phyloP scores from a whole-genome alignment of 805 yeast genomes.

The Yarrowia sp. region DNA sequence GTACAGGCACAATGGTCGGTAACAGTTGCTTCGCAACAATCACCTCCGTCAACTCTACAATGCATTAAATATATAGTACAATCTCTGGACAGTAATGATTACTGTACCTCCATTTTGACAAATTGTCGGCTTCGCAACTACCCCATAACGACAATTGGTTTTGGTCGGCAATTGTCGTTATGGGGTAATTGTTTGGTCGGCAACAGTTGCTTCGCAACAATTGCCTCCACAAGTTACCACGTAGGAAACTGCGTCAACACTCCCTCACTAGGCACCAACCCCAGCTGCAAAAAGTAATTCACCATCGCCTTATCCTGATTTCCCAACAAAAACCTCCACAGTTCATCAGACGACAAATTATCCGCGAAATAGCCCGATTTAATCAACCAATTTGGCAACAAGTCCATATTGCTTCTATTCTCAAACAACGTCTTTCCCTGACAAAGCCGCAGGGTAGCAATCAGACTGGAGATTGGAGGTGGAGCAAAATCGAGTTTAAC shows the following conservation, averaged over 20 bases:
- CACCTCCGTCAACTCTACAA: too few relatives aligned
- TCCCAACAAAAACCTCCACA: neutral
- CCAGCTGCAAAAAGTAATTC: neutral
- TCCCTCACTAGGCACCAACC: neutral
- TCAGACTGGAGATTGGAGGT: neutral
- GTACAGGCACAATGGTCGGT: too few relatives aligned
- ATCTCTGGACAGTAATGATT: too few relatives aligned
- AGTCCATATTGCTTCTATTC: neutral
- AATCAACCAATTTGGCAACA: constrained; percentile 16
- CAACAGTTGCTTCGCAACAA: too few relatives aligned
- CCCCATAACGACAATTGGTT: too few relatives aligned
- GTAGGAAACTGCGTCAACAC: neutral
- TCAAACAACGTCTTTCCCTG: neutral
- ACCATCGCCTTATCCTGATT: neutral
- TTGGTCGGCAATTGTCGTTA: too few relatives aligned
- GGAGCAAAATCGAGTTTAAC: neutral
- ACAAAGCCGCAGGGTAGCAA: neutral
- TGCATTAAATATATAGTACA: neutral
- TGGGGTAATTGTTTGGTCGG: too few relatives aligned
- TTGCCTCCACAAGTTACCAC: neutral
- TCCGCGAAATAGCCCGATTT: constrained; percentile 8
- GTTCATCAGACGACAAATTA: neutral
- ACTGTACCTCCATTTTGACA: too few relatives aligned
- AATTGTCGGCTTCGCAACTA: too few relatives aligned
- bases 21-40: too few relatives aligned